A percentile compares a stretch with the other conserved stretches of the same genome.
Evolutionary conservation across 1,139 yeast species (phyloP).

Genomic region (Tardiomyces blankii): DNA sequence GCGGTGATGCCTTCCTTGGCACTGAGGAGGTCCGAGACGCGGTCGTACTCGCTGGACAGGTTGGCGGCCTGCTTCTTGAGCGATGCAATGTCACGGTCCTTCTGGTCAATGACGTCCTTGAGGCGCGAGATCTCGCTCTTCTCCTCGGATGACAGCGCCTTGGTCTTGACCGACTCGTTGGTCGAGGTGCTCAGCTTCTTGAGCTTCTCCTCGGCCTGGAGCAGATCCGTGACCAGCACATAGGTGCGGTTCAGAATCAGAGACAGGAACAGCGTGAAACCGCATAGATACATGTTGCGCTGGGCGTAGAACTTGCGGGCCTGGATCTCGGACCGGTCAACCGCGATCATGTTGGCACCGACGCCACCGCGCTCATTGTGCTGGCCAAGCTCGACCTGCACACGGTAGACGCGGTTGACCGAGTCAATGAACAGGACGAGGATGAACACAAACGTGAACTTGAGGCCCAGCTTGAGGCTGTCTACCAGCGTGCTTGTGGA

Average conservation of each 20-base stretch:
- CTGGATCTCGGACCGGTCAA: conserved; percentile 66
- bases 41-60: conserved; percentile 54
- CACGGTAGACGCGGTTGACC: conserved; percentile 69
- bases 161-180: conserved; percentile 19
- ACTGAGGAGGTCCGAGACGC: conserved; percentile 32
- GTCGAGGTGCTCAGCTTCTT: conserved; percentile 20
- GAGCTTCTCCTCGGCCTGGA: conserved; percentile 43
- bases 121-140: conserved; percentile 35
- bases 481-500: conserved; percentile 62
- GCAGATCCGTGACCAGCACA: conserved; percentile 64
- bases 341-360: conserved; percentile 16
- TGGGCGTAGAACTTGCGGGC: conserved; percentile 93
- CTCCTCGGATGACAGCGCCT: conserved; percentile 13
- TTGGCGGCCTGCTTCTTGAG: conserved; percentile 64
- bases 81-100: conserved; percentile 51
- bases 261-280: conserved; percentile 86
- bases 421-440: conserved; percentile 79
- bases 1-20: conserved; percentile 5
- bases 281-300: conserved; percentile 93
- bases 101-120: conserved; percentile 44
- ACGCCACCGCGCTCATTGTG: neutral
- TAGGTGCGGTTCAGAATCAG: conserved; percentile 82
- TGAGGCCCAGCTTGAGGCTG: conserved; percentile 65
- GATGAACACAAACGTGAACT: conserved; percentile 77
- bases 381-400: conserved; percentile 28